A percentile compares a stretch with the other conserved stretches of the same genome.
phyloP scores from a whole-genome alignment of 306 rosid genomes.

The Pachyrhizus erosus region DNA sequence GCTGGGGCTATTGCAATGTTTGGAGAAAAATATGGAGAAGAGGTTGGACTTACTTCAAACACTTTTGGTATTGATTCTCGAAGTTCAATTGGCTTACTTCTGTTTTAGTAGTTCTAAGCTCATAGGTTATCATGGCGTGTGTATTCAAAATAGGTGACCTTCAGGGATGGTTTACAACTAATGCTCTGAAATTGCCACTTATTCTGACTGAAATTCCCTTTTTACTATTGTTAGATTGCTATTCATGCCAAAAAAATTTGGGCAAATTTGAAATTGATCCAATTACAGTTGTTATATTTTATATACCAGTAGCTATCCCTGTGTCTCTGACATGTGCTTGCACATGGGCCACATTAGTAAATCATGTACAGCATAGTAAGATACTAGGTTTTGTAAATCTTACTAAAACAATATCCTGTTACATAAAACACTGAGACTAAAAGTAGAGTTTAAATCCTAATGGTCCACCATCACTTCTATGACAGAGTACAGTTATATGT shows the following conservation, averaged over 20 bases:
- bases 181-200: constrained; percentile 1
- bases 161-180: constrained; percentile 17
- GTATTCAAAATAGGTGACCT: constrained; percentile 22
- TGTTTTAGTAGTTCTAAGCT: constrained; percentile 19
- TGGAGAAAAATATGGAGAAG: constrained; percentile 95
- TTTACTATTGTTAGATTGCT: constrained; percentile 7
- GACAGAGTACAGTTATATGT: not conserved
- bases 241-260: not conserved
- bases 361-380: constrained; percentile 18
- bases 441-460: constrained; percentile 22
- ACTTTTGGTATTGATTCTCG: constrained; percentile 36
- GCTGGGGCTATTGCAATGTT: constrained; percentile 98
- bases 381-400: constrained; percentile 28
- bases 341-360: constrained; percentile 31
- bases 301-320: not conserved
- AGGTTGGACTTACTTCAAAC: constrained; percentile 59
- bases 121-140: constrained; percentile 33
- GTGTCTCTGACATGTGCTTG: not conserved
- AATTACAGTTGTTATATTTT: constrained; percentile 19
- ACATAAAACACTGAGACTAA: constrained; percentile 23
- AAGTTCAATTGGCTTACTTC: constrained; percentile 33
- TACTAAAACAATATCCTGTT: constrained; percentile 9
- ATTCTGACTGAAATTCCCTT: constrained; percentile 25
- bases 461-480: constrained; percentile 7
- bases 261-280: constrained; percentile 1